Conservation (phyloP, 2,329 filamentous ascomycete genomes). For the Triangularia setosa region DNA sequence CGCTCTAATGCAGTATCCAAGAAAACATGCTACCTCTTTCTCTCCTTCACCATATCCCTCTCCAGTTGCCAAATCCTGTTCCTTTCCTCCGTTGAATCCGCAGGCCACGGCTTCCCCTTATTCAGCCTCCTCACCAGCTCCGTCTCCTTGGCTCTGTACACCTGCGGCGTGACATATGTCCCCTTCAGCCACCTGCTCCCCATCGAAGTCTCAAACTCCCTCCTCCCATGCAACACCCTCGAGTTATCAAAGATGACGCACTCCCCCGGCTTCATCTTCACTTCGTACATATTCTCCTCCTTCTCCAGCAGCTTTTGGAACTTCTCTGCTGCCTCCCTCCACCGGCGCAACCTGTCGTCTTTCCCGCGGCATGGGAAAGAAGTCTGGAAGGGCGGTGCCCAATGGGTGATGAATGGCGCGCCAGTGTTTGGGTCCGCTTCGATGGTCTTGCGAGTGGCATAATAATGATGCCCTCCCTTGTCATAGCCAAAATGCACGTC, state of each 20-base stretch:
- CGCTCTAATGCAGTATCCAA: neutral
- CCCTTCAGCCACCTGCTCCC: constrained; percentile 81
- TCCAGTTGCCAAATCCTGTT: neutral
- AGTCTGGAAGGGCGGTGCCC: constrained; percentile 78
- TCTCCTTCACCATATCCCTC: neutral
- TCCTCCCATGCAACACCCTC: constrained; percentile 78
- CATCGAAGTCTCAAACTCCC: constrained; percentile 61
- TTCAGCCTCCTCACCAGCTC: neutral
- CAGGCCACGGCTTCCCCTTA: neutral
- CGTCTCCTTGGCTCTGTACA: constrained; percentile 15
- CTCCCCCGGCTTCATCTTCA: constrained; percentile 73
- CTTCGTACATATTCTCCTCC: constrained; percentile 59
- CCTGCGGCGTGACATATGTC: constrained; percentile 58
- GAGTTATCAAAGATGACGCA: constrained; percentile 92
- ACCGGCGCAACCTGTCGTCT: constrained; percentile 21
- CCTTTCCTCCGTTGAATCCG: neutral
- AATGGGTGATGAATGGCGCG: constrained; percentile 45
- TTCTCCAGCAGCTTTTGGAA: constrained; percentile 61
- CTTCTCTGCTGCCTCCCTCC: constrained; percentile 39
- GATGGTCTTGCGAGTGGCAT: constrained; percentile 43
- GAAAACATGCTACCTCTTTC: neutral
- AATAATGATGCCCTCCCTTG: constrained; percentile 62
- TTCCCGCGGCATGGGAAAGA: constrained; percentile 37
- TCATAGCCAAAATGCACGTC: constrained; percentile 62
- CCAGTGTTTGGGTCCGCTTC: constrained; percentile 33